Conservation (phyloP, 495 filamentous ascomycete species). For the Penicillium goetzii region DNA sequence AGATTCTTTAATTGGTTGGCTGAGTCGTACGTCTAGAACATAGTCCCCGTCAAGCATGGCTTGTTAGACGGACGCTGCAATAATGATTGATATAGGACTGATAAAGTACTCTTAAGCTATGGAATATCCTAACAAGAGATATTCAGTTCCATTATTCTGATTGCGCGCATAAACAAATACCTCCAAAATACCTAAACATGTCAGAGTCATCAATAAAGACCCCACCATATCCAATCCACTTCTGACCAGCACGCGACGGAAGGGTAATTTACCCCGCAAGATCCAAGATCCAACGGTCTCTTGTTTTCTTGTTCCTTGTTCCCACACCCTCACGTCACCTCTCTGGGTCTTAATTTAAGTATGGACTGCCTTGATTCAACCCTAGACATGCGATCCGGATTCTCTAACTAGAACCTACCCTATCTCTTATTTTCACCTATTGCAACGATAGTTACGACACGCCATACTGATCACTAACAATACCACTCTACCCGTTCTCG, state of each 20-base stretch:
- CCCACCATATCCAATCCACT: neutral
- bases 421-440: neutral
- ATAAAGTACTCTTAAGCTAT: too few species aligned
- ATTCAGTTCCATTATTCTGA: too few species aligned
- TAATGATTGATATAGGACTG: too few species aligned
- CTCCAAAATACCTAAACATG: too few species aligned
- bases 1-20: neutral
- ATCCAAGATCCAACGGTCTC: slow-evolving; percentile 2
- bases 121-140: too few species aligned
- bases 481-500: neutral
- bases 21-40: neutral
- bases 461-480: neutral
- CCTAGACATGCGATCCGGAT: neutral
- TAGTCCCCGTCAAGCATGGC: slow-evolving; percentile 25
- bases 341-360: neutral
- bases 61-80: too few species aligned
- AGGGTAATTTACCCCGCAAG: slow-evolving; percentile 2
- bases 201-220: neutral
- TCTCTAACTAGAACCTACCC: neutral
- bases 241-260: neutral
- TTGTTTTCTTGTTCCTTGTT: neutral
- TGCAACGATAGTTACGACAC: too few species aligned
- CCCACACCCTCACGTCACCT: neutral
- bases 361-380: neutral
- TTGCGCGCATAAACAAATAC: too few species aligned